Percentiles rank a stretch among this genome's conserved stretches.
Evolutionary conservation across 2,329 filamentous ascomycete species (phyloP).

Genomic region (Magnaporthiopsis poae): DNA sequence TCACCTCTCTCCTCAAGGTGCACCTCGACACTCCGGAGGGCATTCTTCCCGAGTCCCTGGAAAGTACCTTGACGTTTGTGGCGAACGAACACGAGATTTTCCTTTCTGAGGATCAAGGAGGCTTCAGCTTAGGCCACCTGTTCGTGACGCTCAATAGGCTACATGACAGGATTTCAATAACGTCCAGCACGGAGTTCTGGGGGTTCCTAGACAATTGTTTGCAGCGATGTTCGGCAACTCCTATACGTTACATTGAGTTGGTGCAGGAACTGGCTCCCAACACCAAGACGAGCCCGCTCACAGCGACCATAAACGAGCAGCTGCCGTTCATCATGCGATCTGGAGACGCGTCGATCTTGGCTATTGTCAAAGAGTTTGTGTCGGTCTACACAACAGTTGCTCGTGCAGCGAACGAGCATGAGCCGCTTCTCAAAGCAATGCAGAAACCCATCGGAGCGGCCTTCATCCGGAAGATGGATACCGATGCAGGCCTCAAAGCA

Average conservation of each 20-base stretch:
- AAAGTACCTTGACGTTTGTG: constrained; percentile 48
- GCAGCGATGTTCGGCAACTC: constrained; percentile 61
- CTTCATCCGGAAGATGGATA: background rate
- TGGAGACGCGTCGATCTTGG: constrained; percentile 26
- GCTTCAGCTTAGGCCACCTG: constrained; percentile 32
- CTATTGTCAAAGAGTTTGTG: background rate
- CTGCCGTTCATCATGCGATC: constrained; percentile 56
- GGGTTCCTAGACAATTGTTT: constrained; percentile 75
- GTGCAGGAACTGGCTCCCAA: constrained; percentile 38
- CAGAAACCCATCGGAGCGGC: constrained; percentile 1
- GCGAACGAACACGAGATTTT: constrained; percentile 55
- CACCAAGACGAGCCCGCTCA: constrained; percentile 42
- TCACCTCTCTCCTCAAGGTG: constrained; percentile 58
- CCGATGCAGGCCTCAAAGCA: background rate
- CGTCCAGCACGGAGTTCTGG: constrained; percentile 36
- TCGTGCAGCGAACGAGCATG: constrained; percentile 5
- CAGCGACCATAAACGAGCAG: constrained; percentile 66
- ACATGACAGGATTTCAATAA: background rate
- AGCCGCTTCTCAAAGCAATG: constrained; percentile 4
- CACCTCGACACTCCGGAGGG: constrained; percentile 38
- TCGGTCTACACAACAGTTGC: constrained; percentile 6
- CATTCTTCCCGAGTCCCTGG: constrained; percentile 41
- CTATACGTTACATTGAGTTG: constrained; percentile 74
- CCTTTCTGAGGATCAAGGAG: background rate
- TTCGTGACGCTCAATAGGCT: background rate